phyloP scores from a whole-genome alignment of 2,329 filamentous ascomycete genomes.

The Fusarium denticulatum region DNA sequence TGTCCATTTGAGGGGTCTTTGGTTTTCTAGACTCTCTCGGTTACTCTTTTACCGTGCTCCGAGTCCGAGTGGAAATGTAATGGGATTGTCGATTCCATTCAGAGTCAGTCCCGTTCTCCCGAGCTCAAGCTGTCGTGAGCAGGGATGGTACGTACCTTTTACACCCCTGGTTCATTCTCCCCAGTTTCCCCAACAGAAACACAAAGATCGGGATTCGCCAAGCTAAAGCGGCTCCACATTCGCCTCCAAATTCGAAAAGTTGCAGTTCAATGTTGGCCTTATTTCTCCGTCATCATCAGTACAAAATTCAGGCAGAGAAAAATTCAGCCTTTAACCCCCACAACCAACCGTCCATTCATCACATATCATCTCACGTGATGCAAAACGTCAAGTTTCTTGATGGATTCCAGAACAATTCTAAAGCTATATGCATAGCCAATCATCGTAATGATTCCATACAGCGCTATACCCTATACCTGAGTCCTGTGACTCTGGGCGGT shows the following conservation, averaged over 20 bases:
- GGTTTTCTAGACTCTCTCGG: slow-evolving; percentile 3
- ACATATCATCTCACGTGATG: slow-evolving; percentile 16
- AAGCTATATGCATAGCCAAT: background rate
- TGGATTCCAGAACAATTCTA: slow-evolving; percentile 19
- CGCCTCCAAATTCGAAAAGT: background rate
- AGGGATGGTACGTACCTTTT: slow-evolving; percentile 19
- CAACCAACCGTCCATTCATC: background rate
- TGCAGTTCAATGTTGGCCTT: slow-evolving; percentile 1
- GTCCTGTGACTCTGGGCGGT: background rate
- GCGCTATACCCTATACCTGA: background rate
- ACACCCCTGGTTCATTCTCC: slow-evolving; percentile 27
- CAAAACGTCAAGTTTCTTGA: background rate
- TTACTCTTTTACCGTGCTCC: background rate
- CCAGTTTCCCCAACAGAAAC: slow-evolving; percentile 45
- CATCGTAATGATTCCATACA: background rate
- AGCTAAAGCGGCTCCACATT: slow-evolving; percentile 21
- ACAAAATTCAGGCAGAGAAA: slow-evolving; percentile 12
- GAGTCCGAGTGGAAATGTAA: background rate
- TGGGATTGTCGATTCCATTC: slow-evolving; percentile 5
- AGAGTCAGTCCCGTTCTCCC: slow-evolving; percentile 27
- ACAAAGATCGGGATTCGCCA: slow-evolving; percentile 40
- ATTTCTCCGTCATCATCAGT: background rate
- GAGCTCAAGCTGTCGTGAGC: too few species aligned
- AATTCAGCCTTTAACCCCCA: background rate
- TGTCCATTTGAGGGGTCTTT: background rate